Evolutionary conservation across 2,329 filamentous ascomycete species (phyloP).

Genomic region (Cladosporium sp.): DNA sequence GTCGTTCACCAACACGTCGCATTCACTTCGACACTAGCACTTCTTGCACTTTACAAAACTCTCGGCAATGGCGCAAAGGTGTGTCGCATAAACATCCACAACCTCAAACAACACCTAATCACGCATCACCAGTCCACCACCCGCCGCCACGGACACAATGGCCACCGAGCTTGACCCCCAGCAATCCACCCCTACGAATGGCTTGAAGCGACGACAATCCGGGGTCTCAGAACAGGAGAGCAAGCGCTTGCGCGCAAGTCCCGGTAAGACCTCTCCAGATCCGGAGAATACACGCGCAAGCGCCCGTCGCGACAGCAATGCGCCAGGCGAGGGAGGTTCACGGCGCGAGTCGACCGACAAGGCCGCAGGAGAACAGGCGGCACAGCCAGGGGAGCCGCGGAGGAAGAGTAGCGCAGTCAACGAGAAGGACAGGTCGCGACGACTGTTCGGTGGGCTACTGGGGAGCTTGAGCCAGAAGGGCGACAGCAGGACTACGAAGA

Average conservation of each 20-base stretch:
- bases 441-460: constrained; percentile 70
- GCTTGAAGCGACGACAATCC: constrained; percentile 31
- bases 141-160: constrained; percentile 1
- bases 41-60: background rate
- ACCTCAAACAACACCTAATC: background rate
- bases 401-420: constrained; percentile 46
- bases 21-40: background rate
- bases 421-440: constrained; percentile 80
- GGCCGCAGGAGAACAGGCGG: constrained; percentile 11
- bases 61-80: background rate
- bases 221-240: constrained; percentile 26
- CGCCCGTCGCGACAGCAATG: background rate
- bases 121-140: background rate
- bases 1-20: background rate
- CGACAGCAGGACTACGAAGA: constrained; percentile 62
- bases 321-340: background rate
- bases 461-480: constrained; percentile 50
- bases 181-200: constrained; percentile 20
- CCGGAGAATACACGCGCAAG: constrained; percentile 4
- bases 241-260: constrained; percentile 33
- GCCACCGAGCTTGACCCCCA: constrained; percentile 3
- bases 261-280: constrained; percentile 32
- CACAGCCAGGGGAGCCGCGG: constrained; percentile 15
- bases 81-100: background rate
- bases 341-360: constrained; percentile 12